Evolutionary conservation across 495 filamentous ascomycete species (phyloP), one percentile per base, ranked within the genome.

Genomic region (Melanomma pulvis-pyrius): DNA sequence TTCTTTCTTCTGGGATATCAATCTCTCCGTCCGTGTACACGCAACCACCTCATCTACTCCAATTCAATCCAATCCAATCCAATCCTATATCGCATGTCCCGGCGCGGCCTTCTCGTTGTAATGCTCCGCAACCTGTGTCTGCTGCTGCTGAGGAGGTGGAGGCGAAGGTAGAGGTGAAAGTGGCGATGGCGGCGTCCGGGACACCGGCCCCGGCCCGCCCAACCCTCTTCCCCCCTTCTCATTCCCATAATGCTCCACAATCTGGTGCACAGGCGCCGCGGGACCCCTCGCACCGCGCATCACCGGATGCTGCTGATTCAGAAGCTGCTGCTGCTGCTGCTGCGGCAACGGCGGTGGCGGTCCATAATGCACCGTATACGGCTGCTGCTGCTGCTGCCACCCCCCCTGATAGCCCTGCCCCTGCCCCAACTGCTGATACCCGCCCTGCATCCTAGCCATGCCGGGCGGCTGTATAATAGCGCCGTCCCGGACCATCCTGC

Each of bases 401-500:
- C 30, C 36, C 25, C 13, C 25, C 56, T 46, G 56, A 24, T 24
- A 28, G 5, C 21, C 6, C 25, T 50, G 48, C 21, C n/a, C 7
- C 25, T 50, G 48, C 15, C 25, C 12, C 48, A 50, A 12, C 48
- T 50, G 48, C 39, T 44, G 39, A 44, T 44, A 44, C 39, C 39
- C n/a, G 11, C 9, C 36, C 21, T 19, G 36, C 36, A 48, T 26
- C 6, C 22, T 24, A 3, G 47, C 51, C 32, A 34, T 12, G 21
- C 36, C 36, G 19, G 46, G 59, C 25, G 55, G 50, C 44, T 30
- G 61, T 7, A 71, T 49, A 26, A 74, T 52, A 11, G 64, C 48
- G 11, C 71, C 68, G 9, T 44, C 50, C 32, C 50, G 22, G 9
- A 67, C 57, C 65, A 74, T 67, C n/a, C 69, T 67, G 52, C 57